Conservation (phyloP, 805 yeast species). For the Blastobotrys terrestris region DNA sequence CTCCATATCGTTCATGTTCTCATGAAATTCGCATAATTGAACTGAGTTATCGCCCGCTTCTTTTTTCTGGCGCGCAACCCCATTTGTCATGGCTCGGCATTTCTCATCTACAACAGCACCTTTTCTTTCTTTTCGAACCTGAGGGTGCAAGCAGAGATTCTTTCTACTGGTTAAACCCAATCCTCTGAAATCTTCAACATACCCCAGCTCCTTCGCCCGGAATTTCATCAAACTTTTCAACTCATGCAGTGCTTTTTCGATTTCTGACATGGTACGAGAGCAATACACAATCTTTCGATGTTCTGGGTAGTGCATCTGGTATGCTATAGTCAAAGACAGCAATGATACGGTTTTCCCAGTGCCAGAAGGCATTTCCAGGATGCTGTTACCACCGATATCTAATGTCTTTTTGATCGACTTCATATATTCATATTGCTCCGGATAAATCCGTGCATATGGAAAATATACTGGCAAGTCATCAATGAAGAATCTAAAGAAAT, state of each 20-base stretch:
- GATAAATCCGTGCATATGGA: slow-evolving; percentile 95
- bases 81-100: slow-evolving; percentile 92
- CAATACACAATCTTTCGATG: slow-evolving; percentile 92
- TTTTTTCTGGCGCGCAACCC: slow-evolving; percentile 65
- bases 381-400: slow-evolving; percentile 95
- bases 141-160: slow-evolving; percentile 87
- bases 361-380: slow-evolving; percentile 98
- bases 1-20: slow-evolving; percentile 76
- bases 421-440: slow-evolving; percentile 98
- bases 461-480: slow-evolving; percentile 94
- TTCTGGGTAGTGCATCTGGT: slow-evolving; percentile 89
- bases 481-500: slow-evolving; percentile 60
- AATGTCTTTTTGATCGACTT: slow-evolving; percentile 86
- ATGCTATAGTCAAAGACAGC: slow-evolving; percentile 86
- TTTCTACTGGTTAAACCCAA: slow-evolving; percentile 92
- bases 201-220: slow-evolving; percentile 76
- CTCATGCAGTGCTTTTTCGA: slow-evolving; percentile 94
- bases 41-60: slow-evolving; percentile 55
- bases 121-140: slow-evolving; percentile 77
- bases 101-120: slow-evolving; percentile 94
- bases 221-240: slow-evolving; percentile 82
- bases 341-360: slow-evolving; percentile 96
- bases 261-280: slow-evolving; percentile 99
- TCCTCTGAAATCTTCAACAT: slow-evolving; percentile 86
- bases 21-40: slow-evolving; percentile 81